Conservation (phyloP, 331 rosid genomes). For the Pyracantha coccinea region DNA sequence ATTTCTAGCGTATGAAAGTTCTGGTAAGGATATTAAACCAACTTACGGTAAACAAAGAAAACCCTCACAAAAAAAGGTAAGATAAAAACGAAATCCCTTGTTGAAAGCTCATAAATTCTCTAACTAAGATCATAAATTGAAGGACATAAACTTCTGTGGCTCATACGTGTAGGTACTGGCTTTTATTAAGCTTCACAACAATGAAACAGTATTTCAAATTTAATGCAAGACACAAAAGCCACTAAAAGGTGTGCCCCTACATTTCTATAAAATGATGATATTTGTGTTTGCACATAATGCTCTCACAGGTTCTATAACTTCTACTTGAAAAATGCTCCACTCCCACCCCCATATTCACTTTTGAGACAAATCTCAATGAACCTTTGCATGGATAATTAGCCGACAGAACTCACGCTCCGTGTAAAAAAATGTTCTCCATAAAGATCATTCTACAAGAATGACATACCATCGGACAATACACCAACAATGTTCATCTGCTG, state of each 20-base stretch:
- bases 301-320: neutral
- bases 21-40: neutral
- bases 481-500: too few species aligned
- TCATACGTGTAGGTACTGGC: neutral
- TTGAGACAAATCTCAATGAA: neutral
- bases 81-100: neutral
- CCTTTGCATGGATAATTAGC: neutral
- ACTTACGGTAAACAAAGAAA: neutral
- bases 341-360: neutral
- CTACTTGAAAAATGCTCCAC: neutral
- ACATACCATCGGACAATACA: too few species aligned
- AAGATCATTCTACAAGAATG: too few species aligned
- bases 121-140: neutral
- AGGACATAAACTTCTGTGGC: neutral
- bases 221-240: neutral
- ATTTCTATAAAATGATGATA: neutral
- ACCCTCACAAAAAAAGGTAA: neutral
- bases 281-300: neutral
- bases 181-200: neutral
- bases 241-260: neutral
- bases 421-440: neutral
- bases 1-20: neutral
- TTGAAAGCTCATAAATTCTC: neutral
- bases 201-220: neutral
- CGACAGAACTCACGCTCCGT: neutral